These are phyloP conservation scores for Phyllosticta citriasiana DNA, from an alignment of 2,329 filamentous ascomycete genomes.

Conservation along the genomic window DNA sequence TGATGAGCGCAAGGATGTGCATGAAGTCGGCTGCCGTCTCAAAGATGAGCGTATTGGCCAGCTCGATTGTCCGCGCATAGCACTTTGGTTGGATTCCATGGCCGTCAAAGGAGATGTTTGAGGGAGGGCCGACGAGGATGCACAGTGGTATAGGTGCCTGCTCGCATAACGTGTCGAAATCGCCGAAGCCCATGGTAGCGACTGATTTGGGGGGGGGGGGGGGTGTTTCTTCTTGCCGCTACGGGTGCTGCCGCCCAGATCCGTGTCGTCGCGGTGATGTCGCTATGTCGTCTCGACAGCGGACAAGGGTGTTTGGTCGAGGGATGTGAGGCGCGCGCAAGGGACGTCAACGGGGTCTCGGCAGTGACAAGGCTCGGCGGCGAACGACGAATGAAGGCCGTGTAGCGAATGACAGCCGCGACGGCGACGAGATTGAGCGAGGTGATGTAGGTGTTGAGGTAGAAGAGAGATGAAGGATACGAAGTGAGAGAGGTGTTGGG, in stretches of 20 bases:
- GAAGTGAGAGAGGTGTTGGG: neutral
- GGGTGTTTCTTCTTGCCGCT: neutral
- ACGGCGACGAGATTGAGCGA: neutral
- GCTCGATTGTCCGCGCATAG: slow-evolving; percentile 87
- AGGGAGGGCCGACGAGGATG: slow-evolving; percentile 68
- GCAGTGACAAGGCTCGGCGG: neutral
- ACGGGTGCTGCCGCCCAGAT: neutral
- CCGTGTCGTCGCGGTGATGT: neutral
- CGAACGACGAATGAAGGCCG: neutral
- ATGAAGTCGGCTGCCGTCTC: slow-evolving; percentile 83
- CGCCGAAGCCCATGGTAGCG: slow-evolving; percentile 72
- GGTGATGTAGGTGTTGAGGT: neutral
- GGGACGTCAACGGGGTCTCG: neutral
- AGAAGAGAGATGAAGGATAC: neutral
- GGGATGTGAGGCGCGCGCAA: neutral
- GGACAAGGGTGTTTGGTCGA: neutral
- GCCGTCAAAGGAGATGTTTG: slow-evolving; percentile 53
- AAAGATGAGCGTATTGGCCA: slow-evolving; percentile 98
- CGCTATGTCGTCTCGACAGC: neutral
- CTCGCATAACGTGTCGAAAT: slow-evolving; percentile 79
- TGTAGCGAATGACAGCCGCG: neutral
- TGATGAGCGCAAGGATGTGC: slow-evolving; percentile 80
- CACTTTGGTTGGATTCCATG: slow-evolving; percentile 81
- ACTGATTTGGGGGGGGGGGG: neutral
- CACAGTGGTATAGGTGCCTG: slow-evolving; percentile 82